Conservation (phyloP, 2,329 filamentous ascomycete species). For the Fusarium transvaalense region DNA sequence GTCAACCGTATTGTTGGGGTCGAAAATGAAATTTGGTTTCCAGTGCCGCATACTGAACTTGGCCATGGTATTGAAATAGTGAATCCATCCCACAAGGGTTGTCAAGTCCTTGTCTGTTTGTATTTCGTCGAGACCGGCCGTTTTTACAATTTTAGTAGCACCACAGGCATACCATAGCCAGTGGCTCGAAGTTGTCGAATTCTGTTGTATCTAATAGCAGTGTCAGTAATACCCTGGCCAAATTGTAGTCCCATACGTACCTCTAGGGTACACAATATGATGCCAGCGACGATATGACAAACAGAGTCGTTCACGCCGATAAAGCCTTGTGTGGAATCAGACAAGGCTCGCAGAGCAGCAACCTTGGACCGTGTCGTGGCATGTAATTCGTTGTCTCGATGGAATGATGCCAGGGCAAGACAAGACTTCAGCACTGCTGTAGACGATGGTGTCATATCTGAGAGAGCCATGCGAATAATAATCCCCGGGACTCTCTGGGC, state of each 20-base stretch:
- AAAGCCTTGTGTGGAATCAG: not conserved
- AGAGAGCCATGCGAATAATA: constrained; percentile 37
- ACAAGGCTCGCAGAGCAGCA: constrained; percentile 26
- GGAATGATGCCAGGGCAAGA: constrained; percentile 33
- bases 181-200: constrained; percentile 28
- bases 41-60: constrained; percentile 41
- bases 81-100: constrained; percentile 34
- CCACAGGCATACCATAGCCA: constrained; percentile 44
- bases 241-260: not conserved
- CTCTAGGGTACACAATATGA: constrained; percentile 37
- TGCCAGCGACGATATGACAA: constrained; percentile 41
- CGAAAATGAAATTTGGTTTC: constrained; percentile 13
- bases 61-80: constrained; percentile 31
- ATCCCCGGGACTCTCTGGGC: constrained; percentile 12
- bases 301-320: constrained; percentile 4
- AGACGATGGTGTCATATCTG: constrained; percentile 1
- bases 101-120: not conserved
- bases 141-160: constrained; percentile 28
- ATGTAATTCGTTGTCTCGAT: not conserved
- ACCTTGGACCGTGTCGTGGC: constrained; percentile 7
- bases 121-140: constrained; percentile 10
- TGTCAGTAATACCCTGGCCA: not conserved
- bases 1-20: not conserved
- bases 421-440: constrained; percentile 32
- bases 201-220: constrained; percentile 26